These are phyloP conservation scores for Lactifluus echinatus DNA, from an alignment of 768 basidiomycete species.

Conservation along the genomic window DNA sequence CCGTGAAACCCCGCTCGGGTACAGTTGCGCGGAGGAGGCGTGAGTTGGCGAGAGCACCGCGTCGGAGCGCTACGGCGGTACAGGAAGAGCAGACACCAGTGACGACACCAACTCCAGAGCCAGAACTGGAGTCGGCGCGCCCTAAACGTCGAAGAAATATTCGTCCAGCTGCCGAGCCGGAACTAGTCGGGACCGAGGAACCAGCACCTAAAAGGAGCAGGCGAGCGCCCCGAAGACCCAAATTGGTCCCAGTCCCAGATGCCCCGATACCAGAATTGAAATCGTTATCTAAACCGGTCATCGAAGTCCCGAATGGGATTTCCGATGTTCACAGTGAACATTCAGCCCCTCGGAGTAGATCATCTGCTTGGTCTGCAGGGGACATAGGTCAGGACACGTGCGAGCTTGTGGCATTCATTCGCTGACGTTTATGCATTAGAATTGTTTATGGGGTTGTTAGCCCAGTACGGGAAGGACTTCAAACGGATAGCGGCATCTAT, in stretches of 20 bases:
- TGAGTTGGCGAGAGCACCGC: conserved; percentile 10
- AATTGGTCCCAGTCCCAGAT: neutral
- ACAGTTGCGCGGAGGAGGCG: conserved; percentile 5
- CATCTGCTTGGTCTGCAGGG: conserved; percentile 48
- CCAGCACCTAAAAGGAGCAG: conserved; percentile 7
- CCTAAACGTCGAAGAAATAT: conserved; percentile 26
- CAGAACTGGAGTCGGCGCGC: conserved; percentile 35
- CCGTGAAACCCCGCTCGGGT: conserved; percentile 15
- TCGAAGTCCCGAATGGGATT: neutral
- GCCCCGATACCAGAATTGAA: neutral
- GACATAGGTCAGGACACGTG: conserved; percentile 46
- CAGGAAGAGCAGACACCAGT: conserved; percentile 41
- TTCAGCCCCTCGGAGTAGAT: neutral
- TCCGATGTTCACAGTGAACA: neutral
- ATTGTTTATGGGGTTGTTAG: conserved; percentile 46
- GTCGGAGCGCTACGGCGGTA: conserved; percentile 23
- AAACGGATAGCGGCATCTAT: conserved; percentile 61
- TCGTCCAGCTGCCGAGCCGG: conserved; percentile 24
- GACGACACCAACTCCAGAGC: conserved; percentile 63
- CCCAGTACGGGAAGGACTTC: conserved; percentile 58
- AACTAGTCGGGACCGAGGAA: conserved; percentile 5
- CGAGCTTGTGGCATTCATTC: conserved; percentile 11
- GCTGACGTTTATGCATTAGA: conserved; percentile 26
- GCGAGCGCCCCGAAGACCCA: neutral
- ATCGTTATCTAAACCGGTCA: neutral